Evolutionary conservation across 2,329 filamentous ascomycete genomes (phyloP).

Genomic region (Colletotrichum sp.): DNA sequence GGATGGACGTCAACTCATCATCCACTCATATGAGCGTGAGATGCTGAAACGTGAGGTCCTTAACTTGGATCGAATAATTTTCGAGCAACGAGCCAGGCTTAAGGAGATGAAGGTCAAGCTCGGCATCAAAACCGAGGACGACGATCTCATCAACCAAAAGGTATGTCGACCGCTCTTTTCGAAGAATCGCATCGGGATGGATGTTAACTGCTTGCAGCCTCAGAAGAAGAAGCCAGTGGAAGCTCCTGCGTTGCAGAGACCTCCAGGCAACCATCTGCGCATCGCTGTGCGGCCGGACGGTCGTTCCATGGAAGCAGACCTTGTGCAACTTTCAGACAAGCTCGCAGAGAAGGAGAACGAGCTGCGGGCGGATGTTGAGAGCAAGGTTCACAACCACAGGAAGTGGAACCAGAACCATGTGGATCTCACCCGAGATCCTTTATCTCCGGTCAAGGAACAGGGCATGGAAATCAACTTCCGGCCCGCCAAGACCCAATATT

Average conservation of each 20-base stretch:
- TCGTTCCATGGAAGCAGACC: slow-evolving; percentile 77
- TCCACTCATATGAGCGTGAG: slow-evolving; percentile 81
- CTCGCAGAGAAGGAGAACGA: slow-evolving; percentile 82
- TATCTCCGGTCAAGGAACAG: slow-evolving; percentile 77
- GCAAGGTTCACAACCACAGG: slow-evolving; percentile 85
- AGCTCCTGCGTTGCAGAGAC: slow-evolving; percentile 63
- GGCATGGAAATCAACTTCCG: slow-evolving; percentile 69
- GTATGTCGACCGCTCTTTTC: slow-evolving; percentile 49
- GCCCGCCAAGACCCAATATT: slow-evolving; percentile 73
- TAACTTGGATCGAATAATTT: slow-evolving; percentile 76
- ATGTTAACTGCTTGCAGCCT: slow-evolving; percentile 53
- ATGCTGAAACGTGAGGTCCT: slow-evolving; percentile 79
- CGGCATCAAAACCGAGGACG: slow-evolving; percentile 89
- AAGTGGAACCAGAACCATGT: slow-evolving; percentile 92
- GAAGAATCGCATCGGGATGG: slow-evolving; percentile 26
- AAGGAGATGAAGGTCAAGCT: slow-evolving; percentile 90
- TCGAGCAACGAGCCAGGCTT: slow-evolving; percentile 80
- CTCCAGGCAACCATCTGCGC: slow-evolving; percentile 69
- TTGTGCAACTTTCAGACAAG: slow-evolving; percentile 78
- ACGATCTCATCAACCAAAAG: slow-evolving; percentile 94
- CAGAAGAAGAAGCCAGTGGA: slow-evolving; percentile 75
- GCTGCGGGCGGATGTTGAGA: slow-evolving; percentile 82
- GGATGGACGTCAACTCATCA: slow-evolving; percentile 81
- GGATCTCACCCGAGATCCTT: slow-evolving; percentile 84
- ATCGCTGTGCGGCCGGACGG: slow-evolving; percentile 74